Percentiles rank a stretch among this genome's conserved stretches.
Conservation (phyloP, 2,329 filamentous ascomycete genomes). For the Fusarium palustre region DNA sequence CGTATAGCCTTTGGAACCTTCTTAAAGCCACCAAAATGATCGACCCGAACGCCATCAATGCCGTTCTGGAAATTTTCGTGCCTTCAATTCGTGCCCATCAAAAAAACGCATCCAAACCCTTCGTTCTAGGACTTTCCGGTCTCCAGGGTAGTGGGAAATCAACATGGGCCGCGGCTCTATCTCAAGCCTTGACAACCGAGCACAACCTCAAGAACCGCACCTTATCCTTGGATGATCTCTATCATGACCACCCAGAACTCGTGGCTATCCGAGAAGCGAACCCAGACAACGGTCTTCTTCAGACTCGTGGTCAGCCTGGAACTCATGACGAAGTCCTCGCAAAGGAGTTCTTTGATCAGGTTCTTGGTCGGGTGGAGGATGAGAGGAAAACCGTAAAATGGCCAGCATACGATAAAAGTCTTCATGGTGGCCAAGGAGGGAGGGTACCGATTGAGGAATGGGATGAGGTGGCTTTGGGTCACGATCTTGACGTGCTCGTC, state of each 20-base stretch:
- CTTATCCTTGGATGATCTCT: conserved; percentile 41
- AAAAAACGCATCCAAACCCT: conserved; percentile 25
- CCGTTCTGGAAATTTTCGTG: conserved; percentile 35
- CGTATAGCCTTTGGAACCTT: too few species aligned
- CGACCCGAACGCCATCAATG: conserved; percentile 35
- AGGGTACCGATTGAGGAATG: conserved; percentile 32
- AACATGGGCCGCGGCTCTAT: conserved; percentile 44
- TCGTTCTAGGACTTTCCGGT: conserved; percentile 41
- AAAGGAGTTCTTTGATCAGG: conserved; percentile 19
- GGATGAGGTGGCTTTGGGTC: conserved; percentile 25
- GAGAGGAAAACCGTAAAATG: conserved; percentile 21
- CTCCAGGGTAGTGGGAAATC: conserved; percentile 46
- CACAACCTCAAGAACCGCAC: conserved; percentile 36
- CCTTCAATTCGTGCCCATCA: conserved; percentile 32
- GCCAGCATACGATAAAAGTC: conserved; percentile 44
- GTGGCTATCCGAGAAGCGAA: conserved; percentile 35
- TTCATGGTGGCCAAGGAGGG: conserved; percentile 37
- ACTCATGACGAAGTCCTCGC: conserved; percentile 40
- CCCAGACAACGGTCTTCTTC: conserved; percentile 34
- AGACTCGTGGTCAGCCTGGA: conserved; percentile 40
- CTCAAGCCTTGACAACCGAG: conserved; percentile 21
- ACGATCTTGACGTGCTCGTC: conserved; percentile 39
- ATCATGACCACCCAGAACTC: conserved; percentile 35
- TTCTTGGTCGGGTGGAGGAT: not conserved
- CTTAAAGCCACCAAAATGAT: conserved; percentile 27